A percentile compares a stretch with the other conserved stretches of the same genome.
Evolutionary conservation across 1,284 basidiomycete genomes (phyloP).

Genomic region (Trametes pubescens): DNA sequence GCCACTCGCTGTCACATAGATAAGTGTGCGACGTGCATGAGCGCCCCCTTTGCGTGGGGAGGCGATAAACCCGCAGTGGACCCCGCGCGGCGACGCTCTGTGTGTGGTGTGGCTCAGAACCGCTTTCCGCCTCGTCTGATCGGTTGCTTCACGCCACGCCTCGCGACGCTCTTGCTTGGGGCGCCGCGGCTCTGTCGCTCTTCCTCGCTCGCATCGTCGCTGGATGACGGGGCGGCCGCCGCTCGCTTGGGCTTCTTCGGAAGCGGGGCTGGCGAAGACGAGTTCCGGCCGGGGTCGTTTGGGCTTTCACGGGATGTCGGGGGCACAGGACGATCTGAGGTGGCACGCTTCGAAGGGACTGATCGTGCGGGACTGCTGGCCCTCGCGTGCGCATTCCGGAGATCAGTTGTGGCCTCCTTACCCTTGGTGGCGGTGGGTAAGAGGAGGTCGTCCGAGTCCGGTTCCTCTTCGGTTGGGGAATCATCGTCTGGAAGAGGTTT

Average conservation of each 20-base stretch:
- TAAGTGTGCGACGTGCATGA: slow-evolving; percentile 20
- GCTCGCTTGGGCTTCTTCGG: slow-evolving; percentile 53
- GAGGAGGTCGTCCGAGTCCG: slow-evolving; percentile 30
- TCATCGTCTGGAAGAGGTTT: slow-evolving; percentile 39
- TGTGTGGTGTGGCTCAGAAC: slow-evolving; percentile 54
- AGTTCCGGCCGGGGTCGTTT: slow-evolving; percentile 10
- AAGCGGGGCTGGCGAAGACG: slow-evolving; percentile 50
- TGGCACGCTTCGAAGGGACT: slow-evolving; percentile 32
- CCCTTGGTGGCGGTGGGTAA: slow-evolving; percentile 28
- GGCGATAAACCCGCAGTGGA: slow-evolving; percentile 20
- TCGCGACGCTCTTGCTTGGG: slow-evolving; percentile 43
- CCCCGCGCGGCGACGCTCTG: not conserved
- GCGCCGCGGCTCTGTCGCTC: slow-evolving; percentile 52
- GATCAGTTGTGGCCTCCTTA: slow-evolving; percentile 26
- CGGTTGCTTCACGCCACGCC: slow-evolving; percentile 71
- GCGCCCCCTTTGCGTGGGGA: slow-evolving; percentile 20
- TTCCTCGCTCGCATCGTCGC: slow-evolving; percentile 65
- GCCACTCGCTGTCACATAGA: slow-evolving; percentile 16
- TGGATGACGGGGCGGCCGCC: slow-evolving; percentile 46
- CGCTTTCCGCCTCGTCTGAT: slow-evolving; percentile 75
- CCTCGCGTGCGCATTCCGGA: slow-evolving; percentile 7
- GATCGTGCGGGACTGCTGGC: slow-evolving; percentile 23
- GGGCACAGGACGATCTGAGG: slow-evolving; percentile 26
- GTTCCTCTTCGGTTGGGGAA: slow-evolving; percentile 58
- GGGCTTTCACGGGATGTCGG: slow-evolving; percentile 17